Evolutionary conservation across 23 red algal species (phyloP).

Genomic region (Gracilaria vermiculophylla): DNA sequence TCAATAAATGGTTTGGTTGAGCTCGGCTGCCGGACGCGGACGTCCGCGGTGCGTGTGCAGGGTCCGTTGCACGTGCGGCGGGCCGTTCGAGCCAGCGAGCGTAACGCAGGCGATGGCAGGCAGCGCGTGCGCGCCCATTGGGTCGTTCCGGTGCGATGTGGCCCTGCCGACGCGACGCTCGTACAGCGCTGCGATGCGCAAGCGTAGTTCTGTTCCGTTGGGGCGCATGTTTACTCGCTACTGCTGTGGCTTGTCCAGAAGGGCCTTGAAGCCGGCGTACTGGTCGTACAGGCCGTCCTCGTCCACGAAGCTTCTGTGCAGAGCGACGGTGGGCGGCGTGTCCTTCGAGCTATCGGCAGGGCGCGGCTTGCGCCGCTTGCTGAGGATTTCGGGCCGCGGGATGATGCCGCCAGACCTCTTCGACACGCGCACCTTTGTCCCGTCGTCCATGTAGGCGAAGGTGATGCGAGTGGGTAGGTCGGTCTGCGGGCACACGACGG

Average conservation of each 20-base stretch:
- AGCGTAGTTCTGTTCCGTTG: too few species aligned
- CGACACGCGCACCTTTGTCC: constrained; percentile 85
- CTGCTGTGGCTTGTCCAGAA: constrained; percentile 5
- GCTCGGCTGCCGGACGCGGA: too few species aligned
- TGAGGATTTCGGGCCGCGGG: constrained; percentile 79
- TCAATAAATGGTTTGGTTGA: too few species aligned
- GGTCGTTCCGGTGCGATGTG: too few species aligned
- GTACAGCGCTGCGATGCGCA: too few species aligned
- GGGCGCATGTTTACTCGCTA: neutral
- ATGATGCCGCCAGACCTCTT: constrained; percentile 82
- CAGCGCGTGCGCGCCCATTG: too few species aligned
- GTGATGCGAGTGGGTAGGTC: constrained; percentile 64
- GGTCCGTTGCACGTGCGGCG: too few species aligned
- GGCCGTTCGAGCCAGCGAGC: too few species aligned
- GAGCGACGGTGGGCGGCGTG: constrained; percentile 45
- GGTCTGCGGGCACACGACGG: constrained; percentile 86
- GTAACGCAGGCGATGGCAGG: too few species aligned
- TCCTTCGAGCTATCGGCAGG: constrained; percentile 60
- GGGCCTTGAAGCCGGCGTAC: constrained; percentile 15
- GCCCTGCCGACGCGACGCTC: too few species aligned
- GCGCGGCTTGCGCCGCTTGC: constrained; percentile 49
- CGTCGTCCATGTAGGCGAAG: constrained; percentile 86
- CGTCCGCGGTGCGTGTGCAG: too few species aligned
- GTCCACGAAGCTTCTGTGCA: constrained; percentile 60
- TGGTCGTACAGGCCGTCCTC: constrained; percentile 63